Evolutionary conservation across 1,284 basidiomycete species (phyloP).

Genomic region (Pyrrhoderma noxium): DNA sequence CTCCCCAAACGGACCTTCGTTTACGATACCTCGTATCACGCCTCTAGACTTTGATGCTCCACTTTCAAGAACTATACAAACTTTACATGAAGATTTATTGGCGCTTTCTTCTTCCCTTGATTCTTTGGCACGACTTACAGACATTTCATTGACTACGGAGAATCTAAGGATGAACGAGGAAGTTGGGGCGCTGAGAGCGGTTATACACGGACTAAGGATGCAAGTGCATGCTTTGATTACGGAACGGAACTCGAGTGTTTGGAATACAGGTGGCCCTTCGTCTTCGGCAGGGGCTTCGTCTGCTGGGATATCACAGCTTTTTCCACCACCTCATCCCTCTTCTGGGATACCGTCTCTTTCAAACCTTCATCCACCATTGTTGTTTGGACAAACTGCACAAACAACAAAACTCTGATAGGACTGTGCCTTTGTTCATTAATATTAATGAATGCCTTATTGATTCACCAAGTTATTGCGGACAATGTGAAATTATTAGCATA

Average conservation of each 20-base stretch:
- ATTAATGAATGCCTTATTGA: too few species aligned
- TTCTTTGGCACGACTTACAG: constrained; percentile 52
- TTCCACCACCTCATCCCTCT: not conserved
- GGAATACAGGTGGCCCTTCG: not conserved
- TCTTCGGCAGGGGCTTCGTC: not conserved
- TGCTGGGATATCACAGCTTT: not conserved
- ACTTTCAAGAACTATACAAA: constrained; percentile 47
- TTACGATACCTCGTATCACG: constrained; percentile 25
- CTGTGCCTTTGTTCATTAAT: too few species aligned
- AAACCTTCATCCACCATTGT: not conserved
- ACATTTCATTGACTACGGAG: constrained; percentile 65
- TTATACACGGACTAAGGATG: constrained; percentile 73
- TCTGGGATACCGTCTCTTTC: constrained; percentile 6
- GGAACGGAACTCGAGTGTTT: constrained; percentile 6
- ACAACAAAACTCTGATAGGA: constrained; percentile 13
- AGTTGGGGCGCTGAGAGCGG: constrained; percentile 62
- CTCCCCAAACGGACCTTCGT: too few species aligned
- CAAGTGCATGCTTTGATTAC: constrained; percentile 41
- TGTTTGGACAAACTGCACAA: constrained; percentile 8
- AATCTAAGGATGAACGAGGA: constrained; percentile 69
- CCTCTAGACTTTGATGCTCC: constrained; percentile 54
- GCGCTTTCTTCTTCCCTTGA: constrained; percentile 54
- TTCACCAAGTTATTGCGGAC: too few species aligned
- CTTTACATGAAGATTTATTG: too few species aligned
- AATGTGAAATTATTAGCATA: too few species aligned